phyloP scores from a whole-genome alignment of 1,284 basidiomycete species.

The Apiotrichum domesticum region DNA sequence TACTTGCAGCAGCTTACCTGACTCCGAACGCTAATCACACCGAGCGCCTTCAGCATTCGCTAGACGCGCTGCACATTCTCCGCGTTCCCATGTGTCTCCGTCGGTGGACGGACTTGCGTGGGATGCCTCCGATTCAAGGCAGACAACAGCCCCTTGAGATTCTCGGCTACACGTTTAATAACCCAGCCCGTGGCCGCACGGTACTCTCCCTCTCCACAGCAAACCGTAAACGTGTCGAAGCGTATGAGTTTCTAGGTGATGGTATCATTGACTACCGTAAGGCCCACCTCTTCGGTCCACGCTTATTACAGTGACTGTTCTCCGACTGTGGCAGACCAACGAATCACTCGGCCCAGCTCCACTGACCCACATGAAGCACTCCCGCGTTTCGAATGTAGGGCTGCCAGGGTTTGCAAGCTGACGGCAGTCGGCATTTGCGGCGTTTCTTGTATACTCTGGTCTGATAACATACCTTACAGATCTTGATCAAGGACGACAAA shows the following conservation, averaged over 20 bases:
- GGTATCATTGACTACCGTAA: constrained; percentile 26
- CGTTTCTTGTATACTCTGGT: constrained; percentile 17
- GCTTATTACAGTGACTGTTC: constrained; percentile 19
- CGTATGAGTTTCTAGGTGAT: constrained; percentile 29
- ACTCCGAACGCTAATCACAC: constrained; percentile 4
- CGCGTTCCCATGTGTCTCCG: constrained; percentile 17
- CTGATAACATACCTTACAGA: constrained; percentile 14
- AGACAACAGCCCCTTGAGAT: constrained; percentile 9
- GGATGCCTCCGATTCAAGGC: no score
- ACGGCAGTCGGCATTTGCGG: constrained; percentile 15
- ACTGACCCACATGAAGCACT: constrained; percentile 26
- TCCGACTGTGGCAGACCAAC: constrained; percentile 19
- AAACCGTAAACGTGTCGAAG: constrained; percentile 9
- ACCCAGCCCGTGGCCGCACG: constrained; percentile 8
- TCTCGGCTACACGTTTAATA: constrained; percentile 27
- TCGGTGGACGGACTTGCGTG: constrained; percentile 10
- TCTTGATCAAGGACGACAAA: constrained; percentile 1
- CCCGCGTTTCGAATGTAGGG: constrained; percentile 14
- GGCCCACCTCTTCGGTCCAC: neutral
- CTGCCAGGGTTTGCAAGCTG: neutral
- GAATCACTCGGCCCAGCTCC: constrained; percentile 18
- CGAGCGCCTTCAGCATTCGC: constrained; percentile 21
- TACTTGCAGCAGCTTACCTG: constrained; percentile 36
- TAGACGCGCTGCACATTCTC: constrained; percentile 22
- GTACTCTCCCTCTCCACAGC: constrained; percentile 9